Evolutionary conservation across 441 rosid genomes (phyloP), one percentile per base, ranked within the genome.

Genomic region (Arabidopsis hybrid): DNA sequence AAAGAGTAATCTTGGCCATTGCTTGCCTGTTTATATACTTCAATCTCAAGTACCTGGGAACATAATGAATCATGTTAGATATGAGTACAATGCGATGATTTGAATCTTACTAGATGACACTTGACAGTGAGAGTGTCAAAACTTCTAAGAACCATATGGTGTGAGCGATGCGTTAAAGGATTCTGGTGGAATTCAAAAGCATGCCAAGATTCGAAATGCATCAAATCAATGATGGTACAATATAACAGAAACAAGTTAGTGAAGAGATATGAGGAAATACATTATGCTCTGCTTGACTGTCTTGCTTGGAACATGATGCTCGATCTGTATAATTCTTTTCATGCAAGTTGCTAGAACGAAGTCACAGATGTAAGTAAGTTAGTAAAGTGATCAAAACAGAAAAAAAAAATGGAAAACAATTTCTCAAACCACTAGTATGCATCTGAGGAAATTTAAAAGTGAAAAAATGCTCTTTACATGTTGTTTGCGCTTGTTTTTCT

Each of bases 11-110:
- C 71, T 46, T 70, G 71, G 50, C 72, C 51, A 68, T 76, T 82
- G 60, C 72, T 78, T 75, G 69, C 51, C 52, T 60, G 68, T 66
- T 69, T 46, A 53, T 63, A 71, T 67, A 65, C 59, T 75, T 72
- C 79, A 67, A 57, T 69, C 79, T 69, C 70, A 73, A 63, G 73
- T 36, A 67, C 81, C 93, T 89, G 79, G 49, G 78, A 72, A 79
- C 60, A 51, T 29, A 79, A 53, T 63, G 29, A 51, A 21, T 71
- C 64, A 1, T 26, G 10, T 52, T 31, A 38, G 55, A 73, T 56
- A 64, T 32, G 50, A 49, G 26, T 46, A 53, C 17, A 66, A 38
- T 51, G 13, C 13, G 1, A 67, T 2, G 0, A 26, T 50, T 35
- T 65, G 31, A 65, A 50, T 63, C 13, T 40, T 56, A 32, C 12